Conservation (phyloP, 1,139 yeast species). For the Saccharomyces hybrid region DNA sequence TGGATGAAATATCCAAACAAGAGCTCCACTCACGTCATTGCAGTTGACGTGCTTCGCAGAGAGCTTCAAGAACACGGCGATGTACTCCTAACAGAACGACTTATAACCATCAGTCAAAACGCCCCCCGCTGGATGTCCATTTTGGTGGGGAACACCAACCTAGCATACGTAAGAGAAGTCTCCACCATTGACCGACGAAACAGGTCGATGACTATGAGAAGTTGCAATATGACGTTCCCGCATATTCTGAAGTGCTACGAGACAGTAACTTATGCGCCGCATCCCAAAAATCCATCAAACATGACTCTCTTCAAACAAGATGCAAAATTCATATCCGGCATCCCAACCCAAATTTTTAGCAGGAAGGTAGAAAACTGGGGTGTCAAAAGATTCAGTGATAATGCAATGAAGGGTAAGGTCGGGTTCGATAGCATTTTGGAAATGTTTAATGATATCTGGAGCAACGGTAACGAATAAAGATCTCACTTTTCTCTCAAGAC, state of each 20-base stretch:
- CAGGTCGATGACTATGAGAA: conserved; percentile 65
- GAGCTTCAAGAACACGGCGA: conserved; percentile 51
- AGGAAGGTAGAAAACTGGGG: conserved; percentile 87
- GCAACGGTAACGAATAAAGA: background rate
- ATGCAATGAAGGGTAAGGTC: conserved; percentile 67
- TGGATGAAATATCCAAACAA: conserved; percentile 97
- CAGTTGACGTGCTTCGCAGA: conserved; percentile 79
- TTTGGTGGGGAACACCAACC: conserved; percentile 66
- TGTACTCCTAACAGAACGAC: conserved; percentile 69
- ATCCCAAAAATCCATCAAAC: conserved; percentile 40
- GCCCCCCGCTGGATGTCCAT: conserved; percentile 76
- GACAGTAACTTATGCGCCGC: conserved; percentile 73
- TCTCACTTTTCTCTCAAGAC: background rate
- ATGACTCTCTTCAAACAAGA: conserved; percentile 67
- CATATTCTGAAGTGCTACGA: conserved; percentile 74
- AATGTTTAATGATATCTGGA: conserved; percentile 29
- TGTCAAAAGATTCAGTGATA: conserved; percentile 76
- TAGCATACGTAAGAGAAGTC: conserved; percentile 80
- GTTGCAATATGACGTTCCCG: conserved; percentile 81
- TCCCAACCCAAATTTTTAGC: conserved; percentile 50
- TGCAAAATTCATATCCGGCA: conserved; percentile 60
- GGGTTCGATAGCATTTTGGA: conserved; percentile 64
- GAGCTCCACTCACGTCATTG: conserved; percentile 85
- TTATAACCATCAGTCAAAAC: conserved; percentile 82
- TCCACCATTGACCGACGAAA: conserved; percentile 68